Percentiles rank a stretch among this genome's conserved stretches.
These are phyloP conservation scores for Apiotrichum domesticum DNA, from an alignment of 1,284 basidiomycete genomes.

Conservation along the genomic window DNA sequence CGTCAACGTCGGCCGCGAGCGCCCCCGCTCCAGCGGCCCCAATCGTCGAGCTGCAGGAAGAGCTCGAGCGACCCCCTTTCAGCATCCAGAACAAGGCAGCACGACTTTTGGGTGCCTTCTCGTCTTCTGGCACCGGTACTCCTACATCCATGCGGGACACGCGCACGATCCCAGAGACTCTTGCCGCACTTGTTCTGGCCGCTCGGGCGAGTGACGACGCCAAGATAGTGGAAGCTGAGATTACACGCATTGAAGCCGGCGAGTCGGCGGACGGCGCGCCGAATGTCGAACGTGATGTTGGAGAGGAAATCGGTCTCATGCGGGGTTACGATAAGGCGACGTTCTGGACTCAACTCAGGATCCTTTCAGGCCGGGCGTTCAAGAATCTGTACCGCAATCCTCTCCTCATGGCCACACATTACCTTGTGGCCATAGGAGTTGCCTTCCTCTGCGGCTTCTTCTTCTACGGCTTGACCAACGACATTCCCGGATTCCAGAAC, in stretches of 20 bases:
- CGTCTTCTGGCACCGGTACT: conserved; percentile 42
- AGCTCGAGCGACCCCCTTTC: conserved; percentile 8
- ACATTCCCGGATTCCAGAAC: conserved; percentile 88
- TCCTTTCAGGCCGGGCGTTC: conserved; percentile 91
- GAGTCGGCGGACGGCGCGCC: conserved; percentile 35
- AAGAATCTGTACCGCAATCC: conserved; percentile 95
- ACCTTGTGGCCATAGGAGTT: conserved; percentile 71
- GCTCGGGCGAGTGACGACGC: conserved; percentile 66
- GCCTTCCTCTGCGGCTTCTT: conserved; percentile 59
- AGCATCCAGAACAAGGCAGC: conserved; percentile 66
- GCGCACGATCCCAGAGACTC: conserved; percentile 56
- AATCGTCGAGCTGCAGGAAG: not conserved
- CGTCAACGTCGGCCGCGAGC: not conserved
- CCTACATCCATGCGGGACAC: conserved; percentile 38
- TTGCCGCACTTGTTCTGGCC: conserved; percentile 67
- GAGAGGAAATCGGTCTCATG: conserved; percentile 60
- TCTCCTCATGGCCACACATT: conserved; percentile 82
- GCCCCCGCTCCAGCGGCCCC: not conserved
- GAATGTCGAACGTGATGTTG: conserved; percentile 31
- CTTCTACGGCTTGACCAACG: conserved; percentile 57
- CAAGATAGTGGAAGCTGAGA: conserved; percentile 59
- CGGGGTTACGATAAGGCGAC: conserved; percentile 75
- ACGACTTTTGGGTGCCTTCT: conserved; percentile 63
- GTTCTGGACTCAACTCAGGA: conserved; percentile 82
- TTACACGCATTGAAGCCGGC: conserved; percentile 50